These are phyloP conservation scores for Bruguiera hainesii DNA, from an alignment of 441 rosid genomes.

Conservation along the genomic window DNA sequence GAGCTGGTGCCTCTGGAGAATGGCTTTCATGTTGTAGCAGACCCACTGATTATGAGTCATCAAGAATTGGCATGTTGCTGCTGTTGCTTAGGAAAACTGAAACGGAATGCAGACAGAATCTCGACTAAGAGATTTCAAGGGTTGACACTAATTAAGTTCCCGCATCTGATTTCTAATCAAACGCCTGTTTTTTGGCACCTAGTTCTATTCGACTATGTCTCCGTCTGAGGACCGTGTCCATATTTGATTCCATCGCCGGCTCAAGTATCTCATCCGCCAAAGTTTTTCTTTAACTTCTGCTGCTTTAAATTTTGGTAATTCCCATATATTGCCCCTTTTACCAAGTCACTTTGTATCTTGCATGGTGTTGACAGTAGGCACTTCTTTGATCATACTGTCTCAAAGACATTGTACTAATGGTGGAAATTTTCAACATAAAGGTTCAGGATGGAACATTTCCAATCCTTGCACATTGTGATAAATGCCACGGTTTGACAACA, in stretches of 20 bases:
- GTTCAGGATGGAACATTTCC: no score
- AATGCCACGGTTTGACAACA: no score
- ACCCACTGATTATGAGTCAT: no score
- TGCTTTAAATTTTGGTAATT: not conserved
- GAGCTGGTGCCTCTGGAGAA: no score
- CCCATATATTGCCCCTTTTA: not conserved
- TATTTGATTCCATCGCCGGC: slow-evolving; percentile 6
- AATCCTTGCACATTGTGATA: no score
- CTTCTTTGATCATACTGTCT: not conserved
- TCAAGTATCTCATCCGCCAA: not conserved
- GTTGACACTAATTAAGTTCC: no score
- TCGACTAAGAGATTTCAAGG: no score
- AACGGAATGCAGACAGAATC: no score
- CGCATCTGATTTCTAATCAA: not conserved
- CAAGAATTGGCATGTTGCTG: no score
- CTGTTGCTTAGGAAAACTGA: no score
- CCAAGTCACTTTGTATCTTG: not conserved
- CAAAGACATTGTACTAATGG: not conserved
- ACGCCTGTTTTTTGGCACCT: not conserved
- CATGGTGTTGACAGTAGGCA: no score
- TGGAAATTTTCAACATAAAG: not conserved
- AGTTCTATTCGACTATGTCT: not conserved
- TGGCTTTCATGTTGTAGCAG: no score
- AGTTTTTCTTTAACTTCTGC: not conserved
- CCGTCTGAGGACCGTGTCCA: not conserved